phyloP scores from a whole-genome alignment of 1,139 yeast species.

The Suhomyces panamericanus region DNA sequence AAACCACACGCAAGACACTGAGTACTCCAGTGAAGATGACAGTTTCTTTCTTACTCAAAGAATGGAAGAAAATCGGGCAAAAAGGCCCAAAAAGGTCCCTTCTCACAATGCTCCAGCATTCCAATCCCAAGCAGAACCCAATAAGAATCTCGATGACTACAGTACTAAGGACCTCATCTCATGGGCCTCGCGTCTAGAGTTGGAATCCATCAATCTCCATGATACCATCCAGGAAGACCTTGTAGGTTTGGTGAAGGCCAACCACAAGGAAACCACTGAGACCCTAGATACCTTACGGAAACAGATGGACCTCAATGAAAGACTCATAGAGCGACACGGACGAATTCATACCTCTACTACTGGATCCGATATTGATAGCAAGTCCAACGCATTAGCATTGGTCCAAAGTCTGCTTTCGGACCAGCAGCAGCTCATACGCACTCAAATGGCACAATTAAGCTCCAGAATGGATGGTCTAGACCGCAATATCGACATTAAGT shows the following conservation, averaged over 20 bases:
- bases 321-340: background rate
- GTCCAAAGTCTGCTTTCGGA: background rate
- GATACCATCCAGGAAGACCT: conserved; percentile 13
- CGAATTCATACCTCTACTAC: no score
- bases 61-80: background rate
- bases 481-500: background rate
- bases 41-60: conserved; percentile 10
- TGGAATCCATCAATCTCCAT: conserved; percentile 33
- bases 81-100: background rate
- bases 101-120: background rate
- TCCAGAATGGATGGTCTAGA: background rate
- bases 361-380: background rate
- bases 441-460: background rate
- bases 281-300: background rate
- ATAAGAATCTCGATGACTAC: background rate
- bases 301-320: background rate
- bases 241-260: conserved; percentile 4
- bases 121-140: conserved; percentile 1
- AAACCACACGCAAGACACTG: conserved; percentile 16
- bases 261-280: background rate
- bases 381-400: background rate
- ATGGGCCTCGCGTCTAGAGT: conserved; percentile 37
- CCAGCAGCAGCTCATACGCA: background rate
- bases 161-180: conserved; percentile 15
- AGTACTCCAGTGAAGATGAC: conserved; percentile 24